Percentiles rank a stretch among this genome's conserved stretches.
phyloP scores from a whole-genome alignment of 805 yeast species.

The Candida maesae region DNA sequence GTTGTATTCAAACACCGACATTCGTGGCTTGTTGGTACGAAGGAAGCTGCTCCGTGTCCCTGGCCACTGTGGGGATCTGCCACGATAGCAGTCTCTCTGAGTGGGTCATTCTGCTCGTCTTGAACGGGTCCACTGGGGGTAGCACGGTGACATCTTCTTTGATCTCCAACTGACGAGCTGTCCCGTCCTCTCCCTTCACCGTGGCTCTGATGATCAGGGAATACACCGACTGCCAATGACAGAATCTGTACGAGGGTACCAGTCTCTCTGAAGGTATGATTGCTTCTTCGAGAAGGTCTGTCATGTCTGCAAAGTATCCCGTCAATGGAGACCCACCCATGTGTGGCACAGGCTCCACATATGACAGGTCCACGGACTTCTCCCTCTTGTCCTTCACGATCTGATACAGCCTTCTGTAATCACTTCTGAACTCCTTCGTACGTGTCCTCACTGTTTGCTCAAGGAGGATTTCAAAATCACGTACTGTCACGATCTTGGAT shows the following conservation, averaged over 20 bases:
- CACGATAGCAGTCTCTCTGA: neutral
- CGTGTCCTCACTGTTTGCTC: neutral
- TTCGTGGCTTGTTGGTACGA: slow-evolving; percentile 2
- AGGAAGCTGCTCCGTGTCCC: slow-evolving; percentile 3
- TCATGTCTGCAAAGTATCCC: slow-evolving; percentile 1
- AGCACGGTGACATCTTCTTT: neutral
- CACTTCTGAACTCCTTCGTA: neutral
- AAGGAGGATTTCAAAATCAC: neutral
- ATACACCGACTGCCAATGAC: slow-evolving; percentile 1
- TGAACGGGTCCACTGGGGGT: slow-evolving; percentile 1
- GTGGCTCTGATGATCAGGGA: neutral
- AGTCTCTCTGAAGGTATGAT: neutral
- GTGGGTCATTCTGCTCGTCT: neutral
- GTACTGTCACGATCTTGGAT: neutral
- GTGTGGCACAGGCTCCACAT: neutral
- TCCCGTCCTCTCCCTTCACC: neutral
- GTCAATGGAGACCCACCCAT: neutral
- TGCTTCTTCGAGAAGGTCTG: neutral
- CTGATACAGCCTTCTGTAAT: neutral
- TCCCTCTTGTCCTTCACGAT: neutral
- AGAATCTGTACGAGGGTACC: slow-evolving; percentile 1
- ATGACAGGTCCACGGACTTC: slow-evolving; percentile 2
- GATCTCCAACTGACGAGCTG: neutral
- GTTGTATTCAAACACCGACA: no score
- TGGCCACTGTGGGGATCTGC: neutral